Evolutionary conservation across 768 basidiomycete species (phyloP).

Genomic region (Mrakia hoshinonis): DNA sequence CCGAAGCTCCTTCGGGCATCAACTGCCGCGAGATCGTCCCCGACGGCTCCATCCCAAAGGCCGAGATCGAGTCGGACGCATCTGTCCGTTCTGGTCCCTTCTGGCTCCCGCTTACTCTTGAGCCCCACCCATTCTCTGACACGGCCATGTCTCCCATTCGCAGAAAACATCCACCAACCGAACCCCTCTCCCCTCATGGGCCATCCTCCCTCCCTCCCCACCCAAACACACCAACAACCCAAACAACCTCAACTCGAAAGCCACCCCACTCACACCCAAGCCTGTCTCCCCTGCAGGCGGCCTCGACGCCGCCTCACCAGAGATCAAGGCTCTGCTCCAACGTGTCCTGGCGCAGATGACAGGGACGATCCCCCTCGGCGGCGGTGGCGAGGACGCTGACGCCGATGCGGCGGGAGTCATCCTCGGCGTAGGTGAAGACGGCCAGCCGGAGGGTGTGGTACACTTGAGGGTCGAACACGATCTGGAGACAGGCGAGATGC

Average conservation of each 20-base stretch:
- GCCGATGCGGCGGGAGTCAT: neutral
- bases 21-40: conserved; percentile 68
- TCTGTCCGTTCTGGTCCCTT: neutral
- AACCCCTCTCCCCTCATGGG: conserved; percentile 24
- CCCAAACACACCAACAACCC: neutral
- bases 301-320: neutral
- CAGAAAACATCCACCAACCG: conserved; percentile 14
- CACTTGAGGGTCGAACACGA: neutral
- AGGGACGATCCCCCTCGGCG: neutral
- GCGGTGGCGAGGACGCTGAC: neutral
- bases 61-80: neutral
- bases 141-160: neutral
- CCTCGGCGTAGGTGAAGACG: neutral
- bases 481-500: neutral
- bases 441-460: neutral
- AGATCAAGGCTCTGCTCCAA: neutral
- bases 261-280: neutral
- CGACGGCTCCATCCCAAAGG: neutral
- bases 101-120: neutral
- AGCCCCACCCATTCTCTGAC: neutral
- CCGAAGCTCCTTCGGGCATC: conserved; percentile 59
- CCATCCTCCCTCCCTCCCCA: neutral
- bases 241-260: neutral
- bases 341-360: neutral
- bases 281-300: neutral